phyloP scores from a whole-genome alignment of 768 basidiomycete species.

The Clitopilus passeckerianus region DNA sequence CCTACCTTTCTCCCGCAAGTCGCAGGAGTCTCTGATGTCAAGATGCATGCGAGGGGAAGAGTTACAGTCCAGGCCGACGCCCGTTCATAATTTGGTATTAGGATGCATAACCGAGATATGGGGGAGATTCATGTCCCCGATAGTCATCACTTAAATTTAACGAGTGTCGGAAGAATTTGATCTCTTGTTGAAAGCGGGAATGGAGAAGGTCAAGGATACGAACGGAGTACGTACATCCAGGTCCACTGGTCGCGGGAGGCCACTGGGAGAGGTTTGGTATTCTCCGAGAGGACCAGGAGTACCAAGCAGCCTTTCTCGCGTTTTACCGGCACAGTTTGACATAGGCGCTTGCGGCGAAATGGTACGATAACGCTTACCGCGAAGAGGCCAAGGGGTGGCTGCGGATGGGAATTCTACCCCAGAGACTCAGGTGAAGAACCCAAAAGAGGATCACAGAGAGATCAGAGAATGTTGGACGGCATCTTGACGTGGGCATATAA shows the following conservation, averaged over 20 bases:
- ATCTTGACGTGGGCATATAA: not conserved
- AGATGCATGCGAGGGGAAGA: not conserved
- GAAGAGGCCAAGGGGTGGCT: not conserved
- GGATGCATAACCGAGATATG: not conserved
- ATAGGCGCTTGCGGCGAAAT: not conserved
- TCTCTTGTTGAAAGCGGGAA: not conserved
- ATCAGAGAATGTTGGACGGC: not conserved
- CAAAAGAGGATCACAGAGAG: not conserved
- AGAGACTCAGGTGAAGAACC: not conserved
- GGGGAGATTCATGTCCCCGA: not conserved
- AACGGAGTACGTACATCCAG: not conserved
- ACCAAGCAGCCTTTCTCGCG: no score
- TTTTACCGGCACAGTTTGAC: not conserved
- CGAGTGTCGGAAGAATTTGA: not conserved
- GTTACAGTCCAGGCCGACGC: not conserved
- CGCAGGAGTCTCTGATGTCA: no score
- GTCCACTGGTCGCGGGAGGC: no score
- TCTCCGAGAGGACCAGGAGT: no score
- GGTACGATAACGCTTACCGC: not conserved
- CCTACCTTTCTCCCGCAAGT: no score
- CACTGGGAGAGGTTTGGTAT: no score
- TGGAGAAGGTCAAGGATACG: not conserved
- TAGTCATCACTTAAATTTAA: not conserved
- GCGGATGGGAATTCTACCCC: not conserved
- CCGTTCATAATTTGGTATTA: not conserved